phyloP scores from a whole-genome alignment of 306 rosid species.

The Quercus dentata region DNA sequence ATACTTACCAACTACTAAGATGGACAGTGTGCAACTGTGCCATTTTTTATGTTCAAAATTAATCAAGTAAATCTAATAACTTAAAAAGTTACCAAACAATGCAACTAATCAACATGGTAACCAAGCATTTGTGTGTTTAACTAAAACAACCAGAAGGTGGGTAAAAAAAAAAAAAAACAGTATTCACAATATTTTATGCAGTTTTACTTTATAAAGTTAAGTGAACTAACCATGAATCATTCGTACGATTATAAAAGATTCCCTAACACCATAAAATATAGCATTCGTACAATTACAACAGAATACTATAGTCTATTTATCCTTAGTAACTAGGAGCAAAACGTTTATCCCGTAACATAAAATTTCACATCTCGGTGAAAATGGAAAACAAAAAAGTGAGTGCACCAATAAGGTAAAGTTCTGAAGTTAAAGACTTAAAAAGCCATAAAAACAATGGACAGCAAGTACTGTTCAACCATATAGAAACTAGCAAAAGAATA shows the following conservation, averaged over 20 bases:
- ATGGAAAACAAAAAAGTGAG: background rate
- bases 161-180: background rate
- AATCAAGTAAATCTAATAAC: background rate
- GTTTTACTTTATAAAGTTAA: background rate
- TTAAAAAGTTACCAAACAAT: background rate
- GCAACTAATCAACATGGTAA: background rate
- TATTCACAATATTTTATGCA: background rate
- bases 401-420: conserved; percentile 24
- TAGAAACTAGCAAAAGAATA: conserved; percentile 7
- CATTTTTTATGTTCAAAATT: background rate
- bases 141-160: background rate
- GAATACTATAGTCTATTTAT: background rate
- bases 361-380: background rate
- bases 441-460: conserved; percentile 1
- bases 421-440: background rate
- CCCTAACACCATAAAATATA: background rate
- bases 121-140: background rate
- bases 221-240: background rate
- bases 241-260: background rate
- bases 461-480: conserved; percentile 13
- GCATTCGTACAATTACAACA: background rate
- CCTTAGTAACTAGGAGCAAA: background rate
- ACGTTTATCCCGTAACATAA: background rate
- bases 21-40: background rate
- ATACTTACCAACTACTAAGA: background rate